A percentile compares a stretch with the other conserved stretches of the same genome.
Conservation (phyloP, 148 eudicot species). For the Camellia lanceoleosa region DNA sequence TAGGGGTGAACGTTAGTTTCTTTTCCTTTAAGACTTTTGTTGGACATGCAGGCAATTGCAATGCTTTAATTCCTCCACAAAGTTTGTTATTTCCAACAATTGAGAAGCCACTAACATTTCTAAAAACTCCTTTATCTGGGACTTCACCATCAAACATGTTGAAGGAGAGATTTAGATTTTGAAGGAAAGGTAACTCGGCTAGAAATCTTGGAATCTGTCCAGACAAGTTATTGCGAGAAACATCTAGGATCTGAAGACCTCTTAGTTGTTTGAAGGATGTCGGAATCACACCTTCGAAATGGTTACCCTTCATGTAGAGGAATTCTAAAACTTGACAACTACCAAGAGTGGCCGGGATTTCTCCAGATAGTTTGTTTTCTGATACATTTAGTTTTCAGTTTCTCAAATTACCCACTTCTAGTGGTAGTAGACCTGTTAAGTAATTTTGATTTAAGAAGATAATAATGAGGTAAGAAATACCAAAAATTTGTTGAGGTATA, state of each 20-base stretch:
- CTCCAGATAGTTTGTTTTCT: conserved; percentile 16
- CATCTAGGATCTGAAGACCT: conserved; percentile 9
- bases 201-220: conserved; percentile 20
- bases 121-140: conserved; percentile 18
- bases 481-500: not conserved
- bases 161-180: conserved; percentile 13
- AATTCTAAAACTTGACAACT: not conserved
- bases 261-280: not conserved
- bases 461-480: not conserved
- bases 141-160: conserved; percentile 22
- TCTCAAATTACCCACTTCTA: conserved; percentile 5
- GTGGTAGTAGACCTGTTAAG: conserved; percentile 13
- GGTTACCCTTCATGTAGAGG: conserved; percentile 8
- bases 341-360: conserved; percentile 5
- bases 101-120: conserved; percentile 5
- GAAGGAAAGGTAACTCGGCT: not conserved
- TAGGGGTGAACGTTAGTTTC: not conserved
- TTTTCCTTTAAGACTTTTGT: not conserved
- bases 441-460: not conserved
- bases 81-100: conserved; percentile 18
- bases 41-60: conserved; percentile 9
- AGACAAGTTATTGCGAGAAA: conserved; percentile 19
- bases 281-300: conserved; percentile 23
- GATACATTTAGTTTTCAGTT: not conserved
- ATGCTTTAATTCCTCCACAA: conserved; percentile 20